Conservation (phyloP, 495 filamentous ascomycete genomes). For the Talaromyces ruber region DNA sequence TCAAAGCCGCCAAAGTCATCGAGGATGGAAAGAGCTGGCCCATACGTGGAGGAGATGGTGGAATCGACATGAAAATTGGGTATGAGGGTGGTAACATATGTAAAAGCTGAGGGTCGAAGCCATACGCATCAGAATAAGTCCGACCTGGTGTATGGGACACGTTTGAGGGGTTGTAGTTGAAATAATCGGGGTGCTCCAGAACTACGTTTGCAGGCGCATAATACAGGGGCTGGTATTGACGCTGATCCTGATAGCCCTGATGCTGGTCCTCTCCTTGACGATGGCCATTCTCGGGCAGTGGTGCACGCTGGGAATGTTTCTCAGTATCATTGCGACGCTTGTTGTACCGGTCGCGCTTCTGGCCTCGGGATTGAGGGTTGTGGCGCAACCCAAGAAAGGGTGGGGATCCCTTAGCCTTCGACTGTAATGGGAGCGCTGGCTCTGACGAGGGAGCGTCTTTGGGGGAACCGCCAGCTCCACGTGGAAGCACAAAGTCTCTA, state of each 20-base stretch:
- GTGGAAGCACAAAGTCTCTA: background rate
- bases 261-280: background rate
- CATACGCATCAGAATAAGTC: background rate
- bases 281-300: background rate
- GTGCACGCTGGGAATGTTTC: background rate
- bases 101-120: background rate
- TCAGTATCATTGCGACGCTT: background rate
- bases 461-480: background rate
- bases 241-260: background rate
- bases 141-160: background rate
- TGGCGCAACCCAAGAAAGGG: background rate
- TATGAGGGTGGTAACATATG: background rate
- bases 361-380: background rate
- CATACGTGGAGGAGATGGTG: background rate
- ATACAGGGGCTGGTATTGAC: background rate
- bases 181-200: background rate
- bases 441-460: background rate
- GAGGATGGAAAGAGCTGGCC: background rate
- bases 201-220: background rate
- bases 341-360: background rate
- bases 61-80: background rate
- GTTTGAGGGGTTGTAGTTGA: background rate
- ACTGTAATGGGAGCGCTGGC: background rate
- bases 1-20: background rate
- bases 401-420: background rate